These are phyloP conservation scores for Xylariaceae sp. DNA, from an alignment of 2,329 filamentous ascomycete genomes.

Conservation along the genomic window DNA sequence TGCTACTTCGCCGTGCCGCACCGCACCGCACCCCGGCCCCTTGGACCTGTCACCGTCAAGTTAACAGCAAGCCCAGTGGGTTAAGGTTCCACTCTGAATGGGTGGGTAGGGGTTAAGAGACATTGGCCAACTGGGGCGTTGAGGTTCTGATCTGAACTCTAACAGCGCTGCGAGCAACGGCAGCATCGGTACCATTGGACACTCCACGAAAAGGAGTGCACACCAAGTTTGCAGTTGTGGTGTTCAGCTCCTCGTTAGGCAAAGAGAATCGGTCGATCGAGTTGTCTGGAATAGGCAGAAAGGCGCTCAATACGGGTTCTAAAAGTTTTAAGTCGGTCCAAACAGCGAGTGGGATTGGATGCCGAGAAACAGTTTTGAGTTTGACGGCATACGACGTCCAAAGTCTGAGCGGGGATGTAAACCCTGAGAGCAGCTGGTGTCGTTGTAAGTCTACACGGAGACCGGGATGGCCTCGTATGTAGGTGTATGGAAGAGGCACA, in stretches of 20 bases:
- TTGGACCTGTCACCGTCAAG: conserved; percentile 6
- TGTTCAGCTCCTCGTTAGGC: background rate
- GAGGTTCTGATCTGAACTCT: conserved; percentile 8
- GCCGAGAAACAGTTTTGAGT: conserved; percentile 13
- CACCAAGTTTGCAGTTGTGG: background rate
- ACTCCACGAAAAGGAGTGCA: background rate
- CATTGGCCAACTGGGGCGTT: conserved; percentile 1
- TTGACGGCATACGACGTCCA: conserved; percentile 12
- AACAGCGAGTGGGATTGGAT: conserved; percentile 6
- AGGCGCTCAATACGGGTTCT: conserved; percentile 1
- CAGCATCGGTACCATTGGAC: conserved; percentile 4
- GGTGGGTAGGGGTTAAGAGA: conserved; percentile 8
- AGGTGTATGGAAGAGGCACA: conserved; percentile 8
- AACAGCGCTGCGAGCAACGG: background rate
- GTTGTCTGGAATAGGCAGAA: background rate
- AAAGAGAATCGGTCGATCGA: conserved; percentile 1
- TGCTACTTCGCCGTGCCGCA: conserved; percentile 6
- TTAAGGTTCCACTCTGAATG: conserved; percentile 8
- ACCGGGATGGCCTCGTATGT: conserved; percentile 9
- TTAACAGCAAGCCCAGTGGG: background rate
- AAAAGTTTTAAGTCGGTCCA: background rate
- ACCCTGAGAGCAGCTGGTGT: conserved; percentile 8
- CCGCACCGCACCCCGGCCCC: conserved; percentile 1
- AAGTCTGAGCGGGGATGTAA: conserved; percentile 21
- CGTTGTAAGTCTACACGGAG: conserved; percentile 1